Evolutionary conservation across 495 filamentous ascomycete genomes (phyloP).

Genomic region (Darksidea phi): DNA sequence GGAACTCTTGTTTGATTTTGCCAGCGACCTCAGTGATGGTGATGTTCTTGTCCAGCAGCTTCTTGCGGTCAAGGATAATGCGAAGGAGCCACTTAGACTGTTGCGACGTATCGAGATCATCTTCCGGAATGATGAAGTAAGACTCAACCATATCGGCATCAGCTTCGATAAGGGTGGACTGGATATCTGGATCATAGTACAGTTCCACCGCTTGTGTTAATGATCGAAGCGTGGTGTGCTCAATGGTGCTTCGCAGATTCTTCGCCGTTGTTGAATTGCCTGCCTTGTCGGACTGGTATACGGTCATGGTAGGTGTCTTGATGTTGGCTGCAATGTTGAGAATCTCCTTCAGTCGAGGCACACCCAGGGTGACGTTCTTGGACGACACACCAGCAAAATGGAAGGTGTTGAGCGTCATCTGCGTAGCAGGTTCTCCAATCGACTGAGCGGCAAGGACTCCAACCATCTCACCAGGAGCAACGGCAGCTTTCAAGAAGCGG

Average conservation of each 20-base stretch:
- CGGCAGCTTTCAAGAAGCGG: conserved; percentile 75
- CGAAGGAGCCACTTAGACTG: conserved; percentile 96
- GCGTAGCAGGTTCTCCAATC: conserved; percentile 96
- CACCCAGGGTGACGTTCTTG: conserved; percentile 99
- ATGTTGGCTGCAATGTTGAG: conserved; percentile 95
- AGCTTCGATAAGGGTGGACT: conserved; percentile 76
- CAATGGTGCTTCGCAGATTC: conserved; percentile 77
- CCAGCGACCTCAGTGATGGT: conserved; percentile 89
- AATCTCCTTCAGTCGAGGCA: conserved; percentile 98
- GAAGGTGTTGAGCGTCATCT: conserved; percentile 99
- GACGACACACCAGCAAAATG: conserved; percentile 99
- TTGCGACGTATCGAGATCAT: conserved; percentile 66
- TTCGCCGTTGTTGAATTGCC: conserved; percentile 77
- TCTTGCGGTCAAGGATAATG: conserved; percentile 87
- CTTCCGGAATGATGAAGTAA: conserved; percentile 93
- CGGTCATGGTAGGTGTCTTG: conserved; percentile 96
- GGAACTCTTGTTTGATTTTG: conserved; percentile 82
- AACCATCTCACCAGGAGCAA: conserved; percentile 95
- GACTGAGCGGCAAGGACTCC: conserved; percentile 96
- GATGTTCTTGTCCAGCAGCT: conserved; percentile 91
- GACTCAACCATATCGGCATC: conserved; percentile 95
- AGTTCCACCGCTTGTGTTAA: conserved; percentile 91
- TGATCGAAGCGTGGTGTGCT: conserved; percentile 91
- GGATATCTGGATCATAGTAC: conserved; percentile 93
- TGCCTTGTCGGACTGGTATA: conserved; percentile 68